Conservation (phyloP, 257 asterid species). For the Penstemon newberryi region DNA sequence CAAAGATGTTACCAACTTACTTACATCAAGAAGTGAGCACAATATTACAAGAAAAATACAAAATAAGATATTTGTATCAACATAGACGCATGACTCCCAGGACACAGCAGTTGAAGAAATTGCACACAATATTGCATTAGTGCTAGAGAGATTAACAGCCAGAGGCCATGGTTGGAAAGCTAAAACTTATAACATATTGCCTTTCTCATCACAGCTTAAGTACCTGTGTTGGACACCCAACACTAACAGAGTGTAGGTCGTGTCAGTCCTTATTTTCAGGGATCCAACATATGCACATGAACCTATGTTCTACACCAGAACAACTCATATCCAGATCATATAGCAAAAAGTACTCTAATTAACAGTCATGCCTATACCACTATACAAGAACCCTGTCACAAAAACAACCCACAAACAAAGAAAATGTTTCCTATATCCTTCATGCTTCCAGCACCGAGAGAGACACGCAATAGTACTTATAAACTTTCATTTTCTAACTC, state of each 20-base stretch:
- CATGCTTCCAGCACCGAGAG: background rate
- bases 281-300: background rate
- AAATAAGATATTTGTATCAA: background rate
- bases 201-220: background rate
- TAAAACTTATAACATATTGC: background rate
- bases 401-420: background rate
- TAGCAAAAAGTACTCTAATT: too few species aligned
- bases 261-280: background rate
- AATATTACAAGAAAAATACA: background rate
- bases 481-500: background rate
- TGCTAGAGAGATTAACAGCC: constrained; percentile 13
- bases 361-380: background rate
- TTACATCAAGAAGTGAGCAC: background rate
- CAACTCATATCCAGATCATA: background rate
- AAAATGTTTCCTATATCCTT: background rate
- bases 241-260: background rate
- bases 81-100: background rate
- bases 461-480: background rate
- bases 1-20: constrained; percentile 6
- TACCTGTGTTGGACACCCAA: background rate
- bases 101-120: background rate
- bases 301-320: background rate
- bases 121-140: background rate
- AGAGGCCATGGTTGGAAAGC: background rate
- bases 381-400: background rate